These are phyloP conservation scores for Coemansia aciculifera DNA, from an alignment of 192 early-diverging fungal genomes.

Conservation along the genomic window DNA sequence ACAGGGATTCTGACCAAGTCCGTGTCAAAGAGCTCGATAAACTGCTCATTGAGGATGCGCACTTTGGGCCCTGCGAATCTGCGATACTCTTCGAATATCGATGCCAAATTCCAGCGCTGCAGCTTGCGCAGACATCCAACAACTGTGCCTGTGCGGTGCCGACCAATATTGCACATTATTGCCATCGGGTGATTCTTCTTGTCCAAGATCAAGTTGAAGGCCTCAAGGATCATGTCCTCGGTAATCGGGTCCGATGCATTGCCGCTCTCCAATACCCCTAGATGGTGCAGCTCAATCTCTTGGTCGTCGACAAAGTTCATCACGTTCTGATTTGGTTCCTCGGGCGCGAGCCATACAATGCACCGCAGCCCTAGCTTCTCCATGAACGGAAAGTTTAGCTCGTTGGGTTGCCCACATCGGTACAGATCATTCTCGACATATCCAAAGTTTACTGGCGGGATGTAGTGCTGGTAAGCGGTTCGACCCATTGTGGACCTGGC, in stretches of 20 bases:
- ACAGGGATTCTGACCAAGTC: constrained; percentile 86
- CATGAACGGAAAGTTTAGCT: constrained; percentile 98
- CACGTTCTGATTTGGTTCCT: constrained; percentile 94
- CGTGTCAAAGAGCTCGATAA: constrained; percentile 95
- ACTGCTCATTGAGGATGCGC: constrained; percentile 93
- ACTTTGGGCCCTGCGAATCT: constrained; percentile 96
- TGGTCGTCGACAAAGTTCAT: constrained; percentile 99
- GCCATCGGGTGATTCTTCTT: constrained; percentile 91
- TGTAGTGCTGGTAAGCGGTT: constrained; percentile 55
- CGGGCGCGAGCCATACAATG: constrained; percentile 93
- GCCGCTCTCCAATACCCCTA: constrained; percentile 79
- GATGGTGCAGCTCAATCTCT: constrained; percentile 89
- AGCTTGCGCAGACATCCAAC: constrained; percentile 97
- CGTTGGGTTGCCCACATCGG: constrained; percentile 96
- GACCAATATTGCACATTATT: constrained; percentile 97
- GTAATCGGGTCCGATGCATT: constrained; percentile 98
- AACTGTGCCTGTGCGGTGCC: constrained; percentile 98
- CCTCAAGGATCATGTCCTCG: constrained; percentile 93
- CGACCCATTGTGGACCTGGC: constrained; percentile 30
- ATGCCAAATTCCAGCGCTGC: constrained; percentile 97
- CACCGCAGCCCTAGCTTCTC: constrained; percentile 94
- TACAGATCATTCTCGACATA: constrained; percentile 97
- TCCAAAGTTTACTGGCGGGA: constrained; percentile 79
- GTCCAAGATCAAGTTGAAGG: constrained; percentile 83
- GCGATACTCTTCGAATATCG: constrained; percentile 98